phyloP scores from a whole-genome alignment of 2,329 filamentous ascomycete genomes.

The Plectosphaerella cucumerina region DNA sequence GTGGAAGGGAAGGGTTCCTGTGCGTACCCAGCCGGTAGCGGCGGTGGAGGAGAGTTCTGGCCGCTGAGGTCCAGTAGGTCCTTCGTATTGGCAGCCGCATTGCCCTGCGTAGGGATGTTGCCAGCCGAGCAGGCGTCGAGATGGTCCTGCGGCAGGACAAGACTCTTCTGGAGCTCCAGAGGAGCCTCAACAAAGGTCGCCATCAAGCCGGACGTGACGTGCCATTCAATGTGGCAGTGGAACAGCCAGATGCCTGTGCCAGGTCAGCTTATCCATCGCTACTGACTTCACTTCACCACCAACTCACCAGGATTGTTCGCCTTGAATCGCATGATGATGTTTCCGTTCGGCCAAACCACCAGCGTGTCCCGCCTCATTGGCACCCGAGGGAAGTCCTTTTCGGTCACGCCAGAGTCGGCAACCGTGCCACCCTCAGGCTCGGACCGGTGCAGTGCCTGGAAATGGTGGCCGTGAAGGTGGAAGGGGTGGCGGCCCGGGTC shows the following conservation, averaged over 20 bases:
- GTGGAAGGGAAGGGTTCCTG: conserved; percentile 8
- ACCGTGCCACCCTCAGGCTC: conserved; percentile 54
- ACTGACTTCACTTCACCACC: conserved; percentile 2
- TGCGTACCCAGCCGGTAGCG: conserved; percentile 57
- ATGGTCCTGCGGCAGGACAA: conserved; percentile 58
- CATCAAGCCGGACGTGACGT: conserved; percentile 62
- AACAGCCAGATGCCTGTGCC: conserved; percentile 59
- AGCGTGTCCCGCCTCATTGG: conserved; percentile 69
- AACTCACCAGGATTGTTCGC: conserved; percentile 61
- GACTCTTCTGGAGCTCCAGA: conserved; percentile 52
- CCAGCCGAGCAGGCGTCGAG: conserved; percentile 52
- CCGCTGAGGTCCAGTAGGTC: conserved; percentile 61
- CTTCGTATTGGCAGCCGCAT: conserved; percentile 68
- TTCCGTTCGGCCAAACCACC: conserved; percentile 60
- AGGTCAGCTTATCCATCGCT: background rate
- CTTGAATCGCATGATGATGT: conserved; percentile 64
- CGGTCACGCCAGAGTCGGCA: conserved; percentile 37
- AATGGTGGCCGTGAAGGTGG: conserved; percentile 62
- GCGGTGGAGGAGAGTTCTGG: conserved; percentile 49
- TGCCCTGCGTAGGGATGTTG: conserved; percentile 53
- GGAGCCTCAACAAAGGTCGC: conserved; percentile 63
- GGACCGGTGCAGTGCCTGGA: conserved; percentile 63
- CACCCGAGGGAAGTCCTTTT: conserved; percentile 42
- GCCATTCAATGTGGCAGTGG: conserved; percentile 82
- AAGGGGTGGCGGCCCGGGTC: conserved; percentile 71